These are phyloP conservation scores for Auricularia sp. DNA, from an alignment of 768 basidiomycete species.

Conservation along the genomic window DNA sequence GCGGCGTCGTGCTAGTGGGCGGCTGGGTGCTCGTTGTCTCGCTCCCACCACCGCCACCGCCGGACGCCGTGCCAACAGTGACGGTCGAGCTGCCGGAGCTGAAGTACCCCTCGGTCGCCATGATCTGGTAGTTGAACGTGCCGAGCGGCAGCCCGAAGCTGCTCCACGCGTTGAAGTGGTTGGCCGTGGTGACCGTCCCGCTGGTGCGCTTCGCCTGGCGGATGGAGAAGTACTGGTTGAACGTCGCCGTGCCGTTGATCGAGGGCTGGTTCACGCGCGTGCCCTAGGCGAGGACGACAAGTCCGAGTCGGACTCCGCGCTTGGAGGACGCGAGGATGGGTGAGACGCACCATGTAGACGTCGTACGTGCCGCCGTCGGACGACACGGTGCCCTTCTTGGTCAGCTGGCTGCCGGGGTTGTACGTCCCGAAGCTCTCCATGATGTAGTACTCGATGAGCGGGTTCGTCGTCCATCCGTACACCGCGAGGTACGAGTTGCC, in stretches of 20 bases:
- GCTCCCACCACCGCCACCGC: background rate
- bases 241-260: constrained; percentile 7
- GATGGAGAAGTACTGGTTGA: constrained; percentile 7
- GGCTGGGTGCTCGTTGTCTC: background rate
- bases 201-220: constrained; percentile 12
- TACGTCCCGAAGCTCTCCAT: constrained; percentile 7
- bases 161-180: constrained; percentile 1
- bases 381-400: constrained; percentile 8
- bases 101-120: background rate
- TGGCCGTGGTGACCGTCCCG: constrained; percentile 20
- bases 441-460: constrained; percentile 9
- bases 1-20: background rate
- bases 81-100: background rate
- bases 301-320: no score
- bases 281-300: background rate
- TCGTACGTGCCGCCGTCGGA: constrained; percentile 10
- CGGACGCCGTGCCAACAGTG: background rate
- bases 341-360: background rate
- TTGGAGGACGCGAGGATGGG: no score
- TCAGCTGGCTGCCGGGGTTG: constrained; percentile 5
- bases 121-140: constrained; percentile 1
- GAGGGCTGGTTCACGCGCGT: constrained; percentile 8
- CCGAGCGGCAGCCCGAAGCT: background rate
- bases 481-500: constrained; percentile 2
- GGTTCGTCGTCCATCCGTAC: constrained; percentile 6